These are phyloP conservation scores for Neurospora crassa DNA, from an alignment of 2,329 filamentous ascomycete genomes.

Conservation along the genomic window DNA sequence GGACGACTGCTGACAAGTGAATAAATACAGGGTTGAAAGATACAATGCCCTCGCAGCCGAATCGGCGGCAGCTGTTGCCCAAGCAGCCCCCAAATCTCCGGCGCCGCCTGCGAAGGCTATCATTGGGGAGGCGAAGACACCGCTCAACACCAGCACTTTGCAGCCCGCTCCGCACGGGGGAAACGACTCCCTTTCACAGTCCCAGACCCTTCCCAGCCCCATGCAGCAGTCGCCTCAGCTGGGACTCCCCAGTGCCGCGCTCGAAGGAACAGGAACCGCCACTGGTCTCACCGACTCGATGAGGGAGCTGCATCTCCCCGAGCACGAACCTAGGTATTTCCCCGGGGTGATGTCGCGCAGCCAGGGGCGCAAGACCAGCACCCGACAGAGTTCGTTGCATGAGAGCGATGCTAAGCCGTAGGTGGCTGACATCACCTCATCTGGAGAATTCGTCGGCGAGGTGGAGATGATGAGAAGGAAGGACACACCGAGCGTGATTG, in stretches of 20 bases:
- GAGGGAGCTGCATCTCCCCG: slow-evolving; percentile 16
- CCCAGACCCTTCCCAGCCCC: slow-evolving; percentile 11
- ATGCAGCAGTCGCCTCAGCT: slow-evolving; percentile 11
- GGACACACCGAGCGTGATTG: background rate
- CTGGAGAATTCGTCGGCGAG: background rate
- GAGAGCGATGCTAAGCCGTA: slow-evolving; percentile 24
- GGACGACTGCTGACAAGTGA: slow-evolving; percentile 1
- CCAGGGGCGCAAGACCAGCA: slow-evolving; percentile 32
- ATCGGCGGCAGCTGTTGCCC: background rate
- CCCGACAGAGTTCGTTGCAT: slow-evolving; percentile 28
- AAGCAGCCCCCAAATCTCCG: slow-evolving; percentile 13
- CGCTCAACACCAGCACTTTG: slow-evolving; percentile 10
- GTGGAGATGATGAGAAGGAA: background rate
- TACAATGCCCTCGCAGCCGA: slow-evolving; percentile 30
- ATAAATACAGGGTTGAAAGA: slow-evolving; percentile 29
- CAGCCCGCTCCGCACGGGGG: slow-evolving; percentile 3
- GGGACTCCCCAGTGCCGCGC: background rate
- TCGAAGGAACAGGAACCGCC: slow-evolving; percentile 6
- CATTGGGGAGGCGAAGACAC: slow-evolving; percentile 1
- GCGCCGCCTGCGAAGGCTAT: slow-evolving; percentile 15
- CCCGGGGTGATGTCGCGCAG: slow-evolving; percentile 56
- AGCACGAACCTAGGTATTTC: slow-evolving; percentile 56
- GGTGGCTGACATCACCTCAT: background rate
- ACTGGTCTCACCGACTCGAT: slow-evolving; percentile 22
- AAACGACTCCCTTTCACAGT: slow-evolving; percentile 6